Conservation (phyloP, 441 rosid genomes). For the Aleurites moluccanus region DNA sequence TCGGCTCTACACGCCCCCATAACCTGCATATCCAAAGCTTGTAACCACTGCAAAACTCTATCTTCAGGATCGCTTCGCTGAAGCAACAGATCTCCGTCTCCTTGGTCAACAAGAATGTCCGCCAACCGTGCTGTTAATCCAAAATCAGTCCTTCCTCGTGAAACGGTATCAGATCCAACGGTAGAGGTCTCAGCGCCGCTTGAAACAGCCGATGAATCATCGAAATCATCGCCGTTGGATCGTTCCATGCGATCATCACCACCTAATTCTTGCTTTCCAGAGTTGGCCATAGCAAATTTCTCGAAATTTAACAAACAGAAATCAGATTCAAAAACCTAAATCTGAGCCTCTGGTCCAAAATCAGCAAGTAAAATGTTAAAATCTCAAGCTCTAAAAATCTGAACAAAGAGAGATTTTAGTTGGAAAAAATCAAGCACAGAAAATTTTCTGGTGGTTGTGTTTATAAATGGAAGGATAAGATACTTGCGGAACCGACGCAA, state of each 20-base stretch:
- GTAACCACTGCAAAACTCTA: slow-evolving; percentile 83
- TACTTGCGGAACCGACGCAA: slow-evolving; percentile 42
- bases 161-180: slow-evolving; percentile 42
- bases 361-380: not conserved
- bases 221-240: slow-evolving; percentile 37
- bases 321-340: slow-evolving; percentile 14
- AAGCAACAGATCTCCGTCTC: slow-evolving; percentile 67
- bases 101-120: slow-evolving; percentile 45
- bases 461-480: not conserved
- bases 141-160: slow-evolving; percentile 31
- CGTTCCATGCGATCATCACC: slow-evolving; percentile 36
- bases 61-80: slow-evolving; percentile 65
- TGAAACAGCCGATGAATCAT: slow-evolving; percentile 36
- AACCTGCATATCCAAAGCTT: slow-evolving; percentile 85
- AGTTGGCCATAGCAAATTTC: slow-evolving; percentile 45
- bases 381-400: not conserved
- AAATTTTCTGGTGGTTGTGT: not conserved
- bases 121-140: slow-evolving; percentile 61
- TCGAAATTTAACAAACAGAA: not conserved
- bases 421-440: slow-evolving; percentile 6
- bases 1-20: slow-evolving; percentile 93
- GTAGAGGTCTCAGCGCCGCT: slow-evolving; percentile 31
- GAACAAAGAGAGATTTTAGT: too few species aligned
- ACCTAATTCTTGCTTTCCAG: slow-evolving; percentile 42
- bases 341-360: too few species aligned